Evolutionary conservation across 352 stramenopile species (phyloP), one percentile per base, ranked within the genome.

Genomic region (Vaucheria bursata): DNA sequence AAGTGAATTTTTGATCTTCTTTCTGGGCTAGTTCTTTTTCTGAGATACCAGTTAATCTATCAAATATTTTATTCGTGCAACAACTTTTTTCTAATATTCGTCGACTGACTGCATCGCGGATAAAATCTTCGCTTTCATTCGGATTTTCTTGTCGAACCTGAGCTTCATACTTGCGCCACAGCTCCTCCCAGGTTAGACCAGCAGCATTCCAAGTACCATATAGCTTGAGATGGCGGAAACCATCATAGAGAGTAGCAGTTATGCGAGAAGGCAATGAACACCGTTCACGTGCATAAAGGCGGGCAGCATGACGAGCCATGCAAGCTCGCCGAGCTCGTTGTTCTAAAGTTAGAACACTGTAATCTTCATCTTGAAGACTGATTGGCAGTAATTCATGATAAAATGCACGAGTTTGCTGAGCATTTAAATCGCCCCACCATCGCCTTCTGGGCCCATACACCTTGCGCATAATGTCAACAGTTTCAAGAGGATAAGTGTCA

Each of bases 331-430:
- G 85, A 5, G 89, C 88, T 35, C 88, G 76, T 49, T 92, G 86
- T 75, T 89, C 78, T 7, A 89, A 80, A 68, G 83, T 75, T 5
- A 88, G 40, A 66, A 70, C 64, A 5, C 32, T 38, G 31, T 35
- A 45, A 8, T 49, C 73, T 1, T 52, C 77, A 8, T 71, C 35
- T 25, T 77, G 71, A 5, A 94, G 75, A 8, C 86, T 87, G 0
- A 85, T 83, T 1, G 89, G 89, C 8, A 94, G 75, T n/a, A 93
- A 80, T 5, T 87, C 87, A 75, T 92, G 89, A 78, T 94, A 94
- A 5, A 94, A 82, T 31, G 80, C 75, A 1, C 89, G 77, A 0
- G 89, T 89, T 6, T 89, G 86, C 0, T 74, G 65, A 0, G 81
- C 74, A 78, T 88, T 89, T 33, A 92, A 86, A 77, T 94, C 89